Conservation (phyloP, 169 alveolate species). For the Ophryocystis elektroscirrha region DNA sequence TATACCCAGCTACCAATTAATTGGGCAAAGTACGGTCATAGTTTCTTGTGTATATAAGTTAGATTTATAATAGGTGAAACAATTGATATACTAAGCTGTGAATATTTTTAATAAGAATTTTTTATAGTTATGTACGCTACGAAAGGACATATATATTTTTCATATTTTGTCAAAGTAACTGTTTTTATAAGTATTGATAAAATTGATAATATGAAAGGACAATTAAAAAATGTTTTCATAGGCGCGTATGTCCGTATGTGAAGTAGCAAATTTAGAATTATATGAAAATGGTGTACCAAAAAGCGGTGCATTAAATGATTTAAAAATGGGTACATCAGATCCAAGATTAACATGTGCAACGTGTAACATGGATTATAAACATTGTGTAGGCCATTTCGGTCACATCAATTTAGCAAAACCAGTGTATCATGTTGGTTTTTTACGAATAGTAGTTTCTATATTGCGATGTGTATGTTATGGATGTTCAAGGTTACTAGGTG, state of each 20-base stretch:
- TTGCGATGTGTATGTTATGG: constrained; percentile 82
- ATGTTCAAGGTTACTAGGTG: constrained; percentile 67
- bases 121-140: no score
- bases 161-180: no score
- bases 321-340: constrained; percentile 89
- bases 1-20: no score
- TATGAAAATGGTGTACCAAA: constrained; percentile 67
- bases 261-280: constrained; percentile 51
- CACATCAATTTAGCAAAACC: constrained; percentile 80
- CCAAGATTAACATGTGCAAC: constrained; percentile 65
- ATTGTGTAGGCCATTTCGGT: constrained; percentile 98
- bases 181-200: no score
- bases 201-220: no score
- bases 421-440: constrained; percentile 59
- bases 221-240: constrained; percentile 12
- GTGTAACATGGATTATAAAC: constrained; percentile 71
- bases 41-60: no score
- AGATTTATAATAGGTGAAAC: no score
- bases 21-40: no score
- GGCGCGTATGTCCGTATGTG: constrained; percentile 57
- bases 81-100: no score
- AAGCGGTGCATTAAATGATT: constrained; percentile 70
- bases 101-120: no score
- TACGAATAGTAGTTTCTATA: constrained; percentile 61
- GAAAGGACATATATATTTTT: no score